These are phyloP conservation scores for Eucalyptus pauciflora DNA, from an alignment of 345 rosid species.

Conservation along the genomic window DNA sequence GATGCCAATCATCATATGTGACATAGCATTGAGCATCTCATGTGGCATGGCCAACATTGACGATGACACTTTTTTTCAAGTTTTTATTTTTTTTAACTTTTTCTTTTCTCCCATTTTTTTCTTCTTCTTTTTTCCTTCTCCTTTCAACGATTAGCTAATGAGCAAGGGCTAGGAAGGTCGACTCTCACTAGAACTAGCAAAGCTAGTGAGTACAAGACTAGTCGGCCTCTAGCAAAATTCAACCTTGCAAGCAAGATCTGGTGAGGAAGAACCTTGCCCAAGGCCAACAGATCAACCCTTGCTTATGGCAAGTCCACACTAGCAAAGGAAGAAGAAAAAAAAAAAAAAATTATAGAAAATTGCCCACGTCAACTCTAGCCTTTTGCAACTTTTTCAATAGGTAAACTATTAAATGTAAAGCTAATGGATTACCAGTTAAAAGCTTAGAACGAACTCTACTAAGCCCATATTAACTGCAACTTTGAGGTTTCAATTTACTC, in stretches of 20 bases:
- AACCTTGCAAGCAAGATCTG: neutral
- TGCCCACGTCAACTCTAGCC: neutral
- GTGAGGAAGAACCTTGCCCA: neutral
- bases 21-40: neutral
- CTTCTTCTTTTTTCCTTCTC: rapidly evolving
- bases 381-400: neutral
- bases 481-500: neutral
- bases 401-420: neutral
- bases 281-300: neutral
- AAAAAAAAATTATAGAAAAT: too few relatives aligned
- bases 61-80: neutral
- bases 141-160: neutral
- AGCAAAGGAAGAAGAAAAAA: neutral
- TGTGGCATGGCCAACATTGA: neutral
- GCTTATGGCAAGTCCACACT: neutral
- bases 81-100: too few relatives aligned
- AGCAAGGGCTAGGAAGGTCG: neutral
- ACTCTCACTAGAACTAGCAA: neutral
- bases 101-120: too few relatives aligned
- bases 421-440: too few relatives aligned
- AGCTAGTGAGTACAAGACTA: neutral
- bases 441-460: neutral
- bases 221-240: neutral
- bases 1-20: rapidly evolving
- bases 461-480: neutral